These are phyloP conservation scores for Coemansia sp. DNA, from an alignment of 192 early-diverging fungal genomes.

Conservation along the genomic window DNA sequence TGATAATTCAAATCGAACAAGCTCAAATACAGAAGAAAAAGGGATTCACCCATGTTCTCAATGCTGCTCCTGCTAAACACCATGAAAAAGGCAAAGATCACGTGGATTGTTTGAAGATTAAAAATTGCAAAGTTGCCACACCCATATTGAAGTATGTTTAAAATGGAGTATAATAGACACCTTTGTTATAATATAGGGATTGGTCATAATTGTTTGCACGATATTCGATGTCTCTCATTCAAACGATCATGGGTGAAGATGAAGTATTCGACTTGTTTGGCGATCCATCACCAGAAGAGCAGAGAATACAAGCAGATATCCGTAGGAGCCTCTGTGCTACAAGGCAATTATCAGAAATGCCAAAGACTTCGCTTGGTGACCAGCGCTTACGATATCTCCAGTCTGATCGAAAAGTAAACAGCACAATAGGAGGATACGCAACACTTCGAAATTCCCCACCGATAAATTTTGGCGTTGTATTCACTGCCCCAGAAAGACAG, in stretches of 20 bases:
- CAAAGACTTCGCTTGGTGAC: constrained; percentile 3
- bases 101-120: background rate
- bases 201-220: no score
- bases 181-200: no score
- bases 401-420: constrained; percentile 8
- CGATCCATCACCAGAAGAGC: constrained; percentile 36
- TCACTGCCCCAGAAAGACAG: constrained; percentile 15
- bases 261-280: constrained; percentile 46
- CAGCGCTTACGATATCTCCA: constrained; percentile 28
- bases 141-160: no score
- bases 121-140: no score
- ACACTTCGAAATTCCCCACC: constrained; percentile 17
- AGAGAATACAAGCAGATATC: constrained; percentile 3
- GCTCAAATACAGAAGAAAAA: background rate
- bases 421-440: constrained; percentile 3
- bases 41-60: background rate
- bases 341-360: background rate
- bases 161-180: background rate
- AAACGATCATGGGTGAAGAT: background rate
- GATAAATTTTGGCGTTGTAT: constrained; percentile 33
- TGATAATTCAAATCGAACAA: background rate
- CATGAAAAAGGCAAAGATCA: background rate
- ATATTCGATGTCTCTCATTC: no score
- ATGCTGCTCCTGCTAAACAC: background rate
- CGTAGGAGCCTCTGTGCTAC: background rate